phyloP scores from a whole-genome alignment of 2,329 filamentous ascomycete genomes.

The Karstenula rhodostoma region DNA sequence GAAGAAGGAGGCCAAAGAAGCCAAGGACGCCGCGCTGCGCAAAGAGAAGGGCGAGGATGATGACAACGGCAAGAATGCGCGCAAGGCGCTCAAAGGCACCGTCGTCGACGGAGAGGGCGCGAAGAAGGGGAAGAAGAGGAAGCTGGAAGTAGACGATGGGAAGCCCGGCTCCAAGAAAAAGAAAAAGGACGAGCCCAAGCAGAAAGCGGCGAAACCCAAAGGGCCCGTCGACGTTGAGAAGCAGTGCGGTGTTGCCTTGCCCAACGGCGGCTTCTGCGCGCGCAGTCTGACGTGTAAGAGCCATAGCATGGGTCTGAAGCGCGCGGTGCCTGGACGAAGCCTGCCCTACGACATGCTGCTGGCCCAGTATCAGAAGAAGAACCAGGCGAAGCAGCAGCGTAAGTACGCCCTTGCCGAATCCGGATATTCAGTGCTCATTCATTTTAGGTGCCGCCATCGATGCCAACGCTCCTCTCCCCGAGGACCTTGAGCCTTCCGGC shows the following conservation, averaged over 20 bases:
- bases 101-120: constrained; percentile 48
- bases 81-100: constrained; percentile 52
- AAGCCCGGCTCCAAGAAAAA: constrained; percentile 87
- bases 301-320: constrained; percentile 93
- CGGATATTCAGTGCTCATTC: constrained; percentile 12
- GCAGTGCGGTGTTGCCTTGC: constrained; percentile 87
- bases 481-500: constrained; percentile 76
- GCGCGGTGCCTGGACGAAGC: constrained; percentile 84
- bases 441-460: constrained; percentile 85
- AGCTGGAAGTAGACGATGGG: constrained; percentile 67
- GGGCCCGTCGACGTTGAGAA: constrained; percentile 93
- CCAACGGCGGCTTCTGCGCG: constrained; percentile 87
- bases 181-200: constrained; percentile 91
- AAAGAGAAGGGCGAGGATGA: constrained; percentile 57
- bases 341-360: constrained; percentile 93
- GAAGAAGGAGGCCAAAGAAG: constrained; percentile 70
- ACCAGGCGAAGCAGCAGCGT: constrained; percentile 98
- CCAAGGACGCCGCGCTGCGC: constrained; percentile 58
- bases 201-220: constrained; percentile 84
- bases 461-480: constrained; percentile 88
- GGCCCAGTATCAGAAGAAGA: constrained; percentile 79
- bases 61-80: constrained; percentile 51
- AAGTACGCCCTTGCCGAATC: constrained; percentile 50
- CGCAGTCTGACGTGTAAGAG: constrained; percentile 92
- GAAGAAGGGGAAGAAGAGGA: constrained; percentile 58